Conservation (phyloP, 345 rosid species). For the Acer saccharum region DNA sequence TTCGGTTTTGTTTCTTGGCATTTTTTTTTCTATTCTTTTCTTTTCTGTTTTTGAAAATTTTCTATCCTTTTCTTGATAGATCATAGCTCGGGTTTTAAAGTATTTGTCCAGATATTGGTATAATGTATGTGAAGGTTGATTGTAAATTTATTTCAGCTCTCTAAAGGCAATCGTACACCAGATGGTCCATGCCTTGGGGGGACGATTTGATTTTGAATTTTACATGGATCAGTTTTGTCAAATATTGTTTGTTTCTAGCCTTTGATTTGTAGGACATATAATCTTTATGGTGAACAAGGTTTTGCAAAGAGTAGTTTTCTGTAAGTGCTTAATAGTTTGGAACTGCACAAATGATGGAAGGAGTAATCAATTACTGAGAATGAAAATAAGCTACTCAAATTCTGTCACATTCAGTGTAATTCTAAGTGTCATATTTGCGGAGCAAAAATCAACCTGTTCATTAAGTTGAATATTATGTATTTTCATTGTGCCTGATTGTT, state of each 20-base stretch:
- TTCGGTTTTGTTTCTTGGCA: background rate
- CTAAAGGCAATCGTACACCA: background rate
- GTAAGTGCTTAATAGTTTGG: background rate
- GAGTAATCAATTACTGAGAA: too few species aligned
- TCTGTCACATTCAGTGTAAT: too few species aligned
- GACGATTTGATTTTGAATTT: background rate
- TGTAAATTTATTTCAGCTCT: background rate
- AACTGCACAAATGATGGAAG: background rate
- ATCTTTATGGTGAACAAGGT: background rate
- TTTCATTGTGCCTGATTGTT: too few species aligned
- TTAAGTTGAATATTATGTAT: too few species aligned
- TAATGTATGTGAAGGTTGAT: constrained; percentile 1
- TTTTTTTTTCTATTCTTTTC: background rate
- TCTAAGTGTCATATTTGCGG: too few species aligned
- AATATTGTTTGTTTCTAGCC: background rate
- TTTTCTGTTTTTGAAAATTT: background rate
- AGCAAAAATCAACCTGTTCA: too few species aligned
- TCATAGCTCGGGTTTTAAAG: background rate
- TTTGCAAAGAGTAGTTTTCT: background rate
- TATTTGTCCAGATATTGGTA: background rate
- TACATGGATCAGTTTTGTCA: background rate
- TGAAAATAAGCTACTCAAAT: too few species aligned
- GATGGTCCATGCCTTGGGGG: background rate
- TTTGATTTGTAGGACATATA: background rate
- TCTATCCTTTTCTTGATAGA: background rate